These are phyloP conservation scores for Linum lewisii DNA, from an alignment of 345 rosid species.

Conservation along the genomic window DNA sequence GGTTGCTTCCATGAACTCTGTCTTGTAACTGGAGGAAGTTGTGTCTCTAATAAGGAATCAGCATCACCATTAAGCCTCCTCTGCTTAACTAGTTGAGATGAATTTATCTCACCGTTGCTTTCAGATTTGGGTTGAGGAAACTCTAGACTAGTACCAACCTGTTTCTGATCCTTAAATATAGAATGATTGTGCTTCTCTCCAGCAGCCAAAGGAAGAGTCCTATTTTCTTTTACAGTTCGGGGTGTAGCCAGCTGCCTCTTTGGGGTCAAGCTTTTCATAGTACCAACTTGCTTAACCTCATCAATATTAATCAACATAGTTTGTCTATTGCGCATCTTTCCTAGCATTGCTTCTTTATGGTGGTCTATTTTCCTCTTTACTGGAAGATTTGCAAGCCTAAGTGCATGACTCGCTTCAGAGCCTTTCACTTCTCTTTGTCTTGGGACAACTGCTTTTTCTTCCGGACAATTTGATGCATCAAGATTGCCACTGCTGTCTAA, in stretches of 20 bases:
- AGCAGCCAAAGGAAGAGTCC: slow-evolving; percentile 30
- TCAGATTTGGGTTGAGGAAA: slow-evolving; percentile 47
- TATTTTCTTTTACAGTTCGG: slow-evolving; percentile 75
- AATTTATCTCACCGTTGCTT: slow-evolving; percentile 51
- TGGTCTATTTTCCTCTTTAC: slow-evolving; percentile 86
- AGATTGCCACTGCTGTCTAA: slow-evolving; percentile 39
- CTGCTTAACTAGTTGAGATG: slow-evolving; percentile 38
- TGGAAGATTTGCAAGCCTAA: slow-evolving; percentile 51
- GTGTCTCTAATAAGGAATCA: slow-evolving; percentile 47
- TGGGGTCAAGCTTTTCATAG: slow-evolving; percentile 65
- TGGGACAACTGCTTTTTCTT: slow-evolving; percentile 28
- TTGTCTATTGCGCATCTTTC: slow-evolving; percentile 92
- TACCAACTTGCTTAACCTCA: slow-evolving; percentile 87
- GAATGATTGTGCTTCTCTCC: slow-evolving; percentile 43
- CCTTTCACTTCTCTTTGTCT: slow-evolving; percentile 80
- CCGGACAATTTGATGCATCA: slow-evolving; percentile 36
- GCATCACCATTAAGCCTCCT: slow-evolving; percentile 51
- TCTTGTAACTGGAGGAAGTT: slow-evolving; percentile 43
- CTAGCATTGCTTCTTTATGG: slow-evolving; percentile 93
- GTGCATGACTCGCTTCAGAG: slow-evolving; percentile 68
- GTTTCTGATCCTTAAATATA: slow-evolving; percentile 48
- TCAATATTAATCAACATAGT: slow-evolving; percentile 83
- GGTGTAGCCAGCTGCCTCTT: slow-evolving; percentile 56
- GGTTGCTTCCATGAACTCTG: slow-evolving; percentile 85
- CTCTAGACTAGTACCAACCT: slow-evolving; percentile 35